Evolutionary conservation across 108 stramenopile species (phyloP), one percentile per base, ranked within the genome.

Genomic region (Skeletonema menzelii): DNA sequence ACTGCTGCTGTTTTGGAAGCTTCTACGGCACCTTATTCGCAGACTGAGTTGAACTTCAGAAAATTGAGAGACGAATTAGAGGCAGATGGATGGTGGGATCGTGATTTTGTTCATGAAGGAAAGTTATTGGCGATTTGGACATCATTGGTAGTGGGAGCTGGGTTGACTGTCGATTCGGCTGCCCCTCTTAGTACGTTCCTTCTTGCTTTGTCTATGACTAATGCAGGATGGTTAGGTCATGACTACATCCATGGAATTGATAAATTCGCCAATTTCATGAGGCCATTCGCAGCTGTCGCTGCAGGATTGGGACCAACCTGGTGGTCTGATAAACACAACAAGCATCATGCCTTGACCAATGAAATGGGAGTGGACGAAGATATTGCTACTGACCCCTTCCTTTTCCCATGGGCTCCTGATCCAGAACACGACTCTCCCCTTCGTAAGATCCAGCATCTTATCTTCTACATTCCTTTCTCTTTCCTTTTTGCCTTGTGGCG

Each of bases 301-400:
- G 89, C 87, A 27, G 95, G 95, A 38, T 77, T 96, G 55, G 79
- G 80, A 42, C 84, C 92, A 11, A 89, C 85, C 5, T 96, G 95
- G 95, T 93, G 91, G 91, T 79, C 76, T 38, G 92, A 92, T 69
- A 83, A 97, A 79, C 96, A 97, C 87, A 97, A 97, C 83, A 91
- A 93, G 68, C 91, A 92, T 65, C 91, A 92, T 70, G 91, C 91
- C 11, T 65, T 89, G 56, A 92, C 96, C 13, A 97, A 97, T 67
- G 95, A 95, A 75, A 85, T 90, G 60, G 96, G 95, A 24, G 93
- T 95, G 19, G 96, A 97, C 75, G 96, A 96, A 70, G 96, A 97
- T 74, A 84, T 97, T 68, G 94, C 94, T 28, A 94, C 91, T 10
- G 95, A 96, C 65, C 96, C 96, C 0, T 93, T 95, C 63, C 78